Percentiles rank a stretch among this genome's conserved stretches.
These are phyloP conservation scores for Parmelia sp. DNA, from an alignment of 495 filamentous ascomycete species.

Conservation along the genomic window DNA sequence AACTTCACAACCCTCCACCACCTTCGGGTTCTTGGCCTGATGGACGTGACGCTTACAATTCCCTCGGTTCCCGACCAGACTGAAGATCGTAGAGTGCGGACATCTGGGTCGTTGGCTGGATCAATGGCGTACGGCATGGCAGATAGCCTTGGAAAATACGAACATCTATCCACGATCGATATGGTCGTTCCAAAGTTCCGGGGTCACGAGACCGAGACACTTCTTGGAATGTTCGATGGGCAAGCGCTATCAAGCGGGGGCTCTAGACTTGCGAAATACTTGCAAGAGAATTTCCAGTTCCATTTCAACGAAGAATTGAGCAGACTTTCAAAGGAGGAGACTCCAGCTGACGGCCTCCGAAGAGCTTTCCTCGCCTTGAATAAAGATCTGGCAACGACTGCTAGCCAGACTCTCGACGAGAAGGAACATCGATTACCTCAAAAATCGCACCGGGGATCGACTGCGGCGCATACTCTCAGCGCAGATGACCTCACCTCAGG, in stretches of 20 bases:
- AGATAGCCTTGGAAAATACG: conserved; percentile 85
- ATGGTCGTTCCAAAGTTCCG: conserved; percentile 91
- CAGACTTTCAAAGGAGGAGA: conserved; percentile 60
- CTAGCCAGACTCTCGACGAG: conserved; percentile 74
- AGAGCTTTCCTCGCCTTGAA: conserved; percentile 85
- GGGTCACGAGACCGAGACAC: conserved; percentile 81
- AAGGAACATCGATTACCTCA: conserved; percentile 47
- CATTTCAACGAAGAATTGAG: conserved; percentile 79
- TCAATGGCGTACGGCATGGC: conserved; percentile 93
- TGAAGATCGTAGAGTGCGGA: conserved; percentile 90
- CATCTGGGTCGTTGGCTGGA: conserved; percentile 87
- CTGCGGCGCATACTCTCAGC: conserved; percentile 63
- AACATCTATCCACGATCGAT: conserved; percentile 96
- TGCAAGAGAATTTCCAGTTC: conserved; percentile 87
- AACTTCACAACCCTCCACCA: conserved; percentile 86
- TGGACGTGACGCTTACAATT: conserved; percentile 95
- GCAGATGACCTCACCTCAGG: conserved; percentile 85
- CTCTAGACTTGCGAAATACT: conserved; percentile 89
- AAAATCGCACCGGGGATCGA: conserved; percentile 61
- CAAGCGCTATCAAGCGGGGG: conserved; percentile 76
- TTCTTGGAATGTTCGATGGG: conserved; percentile 93
- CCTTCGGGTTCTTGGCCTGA: conserved; percentile 82
- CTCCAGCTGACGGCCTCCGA: conserved; percentile 72
- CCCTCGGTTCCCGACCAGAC: conserved; percentile 89
- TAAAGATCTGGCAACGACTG: conserved; percentile 84